Evolutionary conservation across 768 basidiomycete species (phyloP).

Genomic region (Leccinum sublutescens): DNA sequence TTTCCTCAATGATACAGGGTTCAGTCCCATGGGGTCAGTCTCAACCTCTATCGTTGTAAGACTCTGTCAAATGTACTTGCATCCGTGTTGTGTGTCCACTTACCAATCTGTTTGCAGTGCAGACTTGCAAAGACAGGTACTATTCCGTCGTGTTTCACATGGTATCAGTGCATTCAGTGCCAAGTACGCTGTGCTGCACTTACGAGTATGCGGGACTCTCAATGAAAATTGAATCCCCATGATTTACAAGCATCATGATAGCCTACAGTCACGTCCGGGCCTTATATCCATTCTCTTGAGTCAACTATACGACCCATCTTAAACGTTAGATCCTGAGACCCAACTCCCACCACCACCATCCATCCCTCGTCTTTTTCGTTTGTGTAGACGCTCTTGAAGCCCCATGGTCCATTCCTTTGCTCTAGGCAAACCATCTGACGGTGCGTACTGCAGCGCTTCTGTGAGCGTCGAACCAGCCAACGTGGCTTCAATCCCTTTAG

Average conservation of each 20-base stretch:
- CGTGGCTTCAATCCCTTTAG: no score
- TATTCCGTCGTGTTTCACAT: constrained; percentile 43
- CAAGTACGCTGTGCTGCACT: neutral
- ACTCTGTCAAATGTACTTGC: constrained; percentile 25
- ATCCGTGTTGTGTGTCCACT: constrained; percentile 6
- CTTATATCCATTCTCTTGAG: neutral
- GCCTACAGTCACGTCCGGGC: constrained; percentile 40
- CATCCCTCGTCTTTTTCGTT: constrained; percentile 59
- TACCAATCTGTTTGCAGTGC: constrained; percentile 54
- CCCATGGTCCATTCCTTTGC: constrained; percentile 61
- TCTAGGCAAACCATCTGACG: constrained; percentile 58
- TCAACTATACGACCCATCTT: constrained; percentile 46
- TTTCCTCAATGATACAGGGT: constrained; percentile 50
- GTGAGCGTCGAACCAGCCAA: no score
- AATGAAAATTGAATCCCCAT: constrained; percentile 72
- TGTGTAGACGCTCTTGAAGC: constrained; percentile 66
- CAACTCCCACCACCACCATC: constrained; percentile 66
- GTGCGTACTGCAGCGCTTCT: constrained; percentile 64
- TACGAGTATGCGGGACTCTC: constrained; percentile 74
- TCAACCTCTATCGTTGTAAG: constrained; percentile 53
- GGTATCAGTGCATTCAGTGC: neutral
- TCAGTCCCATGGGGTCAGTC: constrained; percentile 66
- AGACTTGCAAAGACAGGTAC: constrained; percentile 55
- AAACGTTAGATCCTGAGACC: constrained; percentile 80
- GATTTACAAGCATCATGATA: constrained; percentile 60